Evolutionary conservation across 108 stramenopile genomes (phyloP).

Genomic region (Fragilaria crotonensis): DNA sequence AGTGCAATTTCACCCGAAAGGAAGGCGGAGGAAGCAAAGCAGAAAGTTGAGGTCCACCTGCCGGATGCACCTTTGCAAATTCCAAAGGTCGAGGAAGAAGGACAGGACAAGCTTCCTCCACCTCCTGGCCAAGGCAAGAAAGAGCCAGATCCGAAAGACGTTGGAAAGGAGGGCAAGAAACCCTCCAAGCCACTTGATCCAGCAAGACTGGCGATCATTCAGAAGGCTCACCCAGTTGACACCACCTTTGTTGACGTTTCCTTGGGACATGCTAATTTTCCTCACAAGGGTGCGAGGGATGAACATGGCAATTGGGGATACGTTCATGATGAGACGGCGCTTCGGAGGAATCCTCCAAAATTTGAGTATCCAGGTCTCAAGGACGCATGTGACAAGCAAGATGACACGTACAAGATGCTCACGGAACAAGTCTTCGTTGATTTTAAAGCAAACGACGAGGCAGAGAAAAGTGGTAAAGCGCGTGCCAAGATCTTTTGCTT

Average conservation of each 20-base stretch:
- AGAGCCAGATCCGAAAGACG: background rate
- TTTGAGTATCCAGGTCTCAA: constrained; percentile 36
- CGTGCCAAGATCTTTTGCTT: constrained; percentile 82
- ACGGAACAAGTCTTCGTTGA: constrained; percentile 69
- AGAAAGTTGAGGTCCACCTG: background rate
- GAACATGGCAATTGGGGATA: constrained; percentile 72
- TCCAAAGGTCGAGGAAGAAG: background rate
- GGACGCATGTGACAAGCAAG: constrained; percentile 37
- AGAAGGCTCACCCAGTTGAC: constrained; percentile 53
- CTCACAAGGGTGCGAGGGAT: constrained; percentile 72
- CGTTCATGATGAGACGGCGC: constrained; percentile 70
- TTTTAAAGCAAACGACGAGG: constrained; percentile 47
- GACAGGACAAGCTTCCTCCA: background rate
- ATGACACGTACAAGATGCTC: constrained; percentile 65
- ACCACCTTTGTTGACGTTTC: constrained; percentile 53
- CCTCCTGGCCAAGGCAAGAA: background rate
- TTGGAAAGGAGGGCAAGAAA: background rate
- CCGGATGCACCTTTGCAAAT: background rate
- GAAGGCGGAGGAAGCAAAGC: background rate
- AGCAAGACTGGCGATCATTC: constrained; percentile 50
- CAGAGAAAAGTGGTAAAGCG: constrained; percentile 37
- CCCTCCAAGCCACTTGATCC: constrained; percentile 58
- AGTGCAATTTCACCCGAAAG: background rate
- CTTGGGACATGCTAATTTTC: constrained; percentile 57
- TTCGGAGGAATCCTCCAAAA: constrained; percentile 59